These are phyloP conservation scores for Colletotrichum sp. DNA, from an alignment of 2,329 filamentous ascomycete genomes.

Conservation along the genomic window DNA sequence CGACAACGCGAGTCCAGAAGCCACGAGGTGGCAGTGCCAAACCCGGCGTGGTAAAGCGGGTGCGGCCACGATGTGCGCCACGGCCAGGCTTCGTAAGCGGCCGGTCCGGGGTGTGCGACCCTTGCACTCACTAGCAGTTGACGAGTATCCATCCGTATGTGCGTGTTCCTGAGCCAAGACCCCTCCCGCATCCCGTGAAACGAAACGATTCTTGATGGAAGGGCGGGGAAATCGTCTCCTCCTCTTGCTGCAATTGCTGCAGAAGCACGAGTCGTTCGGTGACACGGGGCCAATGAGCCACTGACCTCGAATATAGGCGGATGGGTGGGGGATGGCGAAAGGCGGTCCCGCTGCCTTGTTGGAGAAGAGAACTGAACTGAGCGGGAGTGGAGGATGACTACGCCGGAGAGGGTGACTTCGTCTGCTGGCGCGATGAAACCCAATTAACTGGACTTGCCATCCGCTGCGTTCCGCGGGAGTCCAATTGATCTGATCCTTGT, in stretches of 20 bases:
- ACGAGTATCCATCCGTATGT: not conserved
- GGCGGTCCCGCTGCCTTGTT: not conserved
- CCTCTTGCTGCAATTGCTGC: not conserved
- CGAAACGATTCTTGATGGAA: not conserved
- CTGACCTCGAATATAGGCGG: not conserved
- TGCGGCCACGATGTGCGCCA: not conserved
- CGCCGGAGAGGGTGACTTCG: not conserved
- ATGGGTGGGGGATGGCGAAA: not conserved
- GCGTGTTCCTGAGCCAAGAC: not conserved
- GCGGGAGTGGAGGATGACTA: not conserved
- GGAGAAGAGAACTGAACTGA: not conserved
- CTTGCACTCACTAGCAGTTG: not conserved
- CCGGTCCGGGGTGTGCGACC: not conserved
- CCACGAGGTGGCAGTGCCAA: not conserved
- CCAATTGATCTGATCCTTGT: not conserved
- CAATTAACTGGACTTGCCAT: not conserved
- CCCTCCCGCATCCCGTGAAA: slow-evolving; percentile 14
- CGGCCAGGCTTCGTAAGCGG: not conserved
- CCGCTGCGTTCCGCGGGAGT: not conserved
- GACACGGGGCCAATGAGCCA: not conserved
- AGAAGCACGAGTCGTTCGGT: not conserved
- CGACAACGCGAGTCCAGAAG: not conserved
- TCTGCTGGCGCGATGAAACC: not conserved
- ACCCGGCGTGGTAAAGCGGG: not conserved
- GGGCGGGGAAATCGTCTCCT: not conserved